Conservation (phyloP, 345 rosid genomes). For the Dipteronia dyeriana region DNA sequence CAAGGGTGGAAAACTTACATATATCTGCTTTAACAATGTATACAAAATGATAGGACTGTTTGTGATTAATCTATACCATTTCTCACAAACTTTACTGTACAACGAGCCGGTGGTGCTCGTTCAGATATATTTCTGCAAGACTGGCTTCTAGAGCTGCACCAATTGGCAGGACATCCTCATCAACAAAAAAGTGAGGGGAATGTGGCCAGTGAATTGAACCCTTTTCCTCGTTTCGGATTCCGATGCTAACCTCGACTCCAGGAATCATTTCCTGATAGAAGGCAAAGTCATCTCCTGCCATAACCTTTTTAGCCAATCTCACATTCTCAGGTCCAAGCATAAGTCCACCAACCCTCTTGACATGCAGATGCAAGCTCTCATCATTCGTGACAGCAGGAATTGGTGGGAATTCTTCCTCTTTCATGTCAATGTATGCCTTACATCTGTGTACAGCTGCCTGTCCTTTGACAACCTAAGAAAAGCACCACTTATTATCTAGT, state of each 20-base stretch:
- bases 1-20: background rate
- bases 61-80: background rate
- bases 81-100: conserved; percentile 7
- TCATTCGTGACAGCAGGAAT: conserved; percentile 77
- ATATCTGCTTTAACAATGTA: too few species aligned
- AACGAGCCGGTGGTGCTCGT: conserved; percentile 43
- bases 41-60: too few species aligned
- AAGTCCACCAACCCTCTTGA: conserved; percentile 47
- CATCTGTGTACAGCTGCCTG: conserved; percentile 75
- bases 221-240: conserved; percentile 62
- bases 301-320: conserved; percentile 38
- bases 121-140: conserved; percentile 61
- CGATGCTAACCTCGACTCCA: conserved; percentile 67
- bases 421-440: conserved; percentile 46
- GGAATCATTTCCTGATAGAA: conserved; percentile 77
- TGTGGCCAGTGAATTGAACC: conserved; percentile 71
- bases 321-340: conserved; percentile 67
- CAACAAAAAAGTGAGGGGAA: conserved; percentile 74
- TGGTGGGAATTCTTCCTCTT: conserved; percentile 42
- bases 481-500: conserved; percentile 13
- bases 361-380: conserved; percentile 48
- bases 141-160: conserved; percentile 78
- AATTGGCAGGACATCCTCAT: conserved; percentile 74
- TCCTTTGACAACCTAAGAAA: conserved; percentile 59
- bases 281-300: conserved; percentile 90